Conservation (phyloP, 2,329 filamentous ascomycete genomes). For the Colletotrichum spinosum region DNA sequence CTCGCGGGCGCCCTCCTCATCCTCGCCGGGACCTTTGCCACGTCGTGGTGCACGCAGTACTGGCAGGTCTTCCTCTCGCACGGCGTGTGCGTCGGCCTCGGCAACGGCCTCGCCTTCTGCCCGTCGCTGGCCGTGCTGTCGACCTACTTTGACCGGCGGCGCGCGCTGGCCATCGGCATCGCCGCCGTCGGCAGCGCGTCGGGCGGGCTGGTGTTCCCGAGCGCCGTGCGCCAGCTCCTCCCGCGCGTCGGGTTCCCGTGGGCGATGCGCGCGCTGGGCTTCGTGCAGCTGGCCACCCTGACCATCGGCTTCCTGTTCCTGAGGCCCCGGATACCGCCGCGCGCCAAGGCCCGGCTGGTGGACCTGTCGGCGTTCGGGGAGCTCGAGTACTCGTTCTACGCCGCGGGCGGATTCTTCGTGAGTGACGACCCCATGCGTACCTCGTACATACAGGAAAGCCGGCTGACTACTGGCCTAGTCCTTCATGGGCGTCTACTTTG, state of each 20-base stretch:
- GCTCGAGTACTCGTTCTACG: slow-evolving; percentile 32
- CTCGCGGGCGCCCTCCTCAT: slow-evolving; percentile 52
- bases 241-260: slow-evolving; percentile 65
- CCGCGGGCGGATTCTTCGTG: slow-evolving; percentile 32
- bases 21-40: slow-evolving; percentile 58
- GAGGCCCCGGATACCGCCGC: slow-evolving; percentile 53
- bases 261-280: slow-evolving; percentile 62
- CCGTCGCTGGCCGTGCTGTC: slow-evolving; percentile 70
- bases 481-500: slow-evolving; percentile 67
- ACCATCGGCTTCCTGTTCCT: slow-evolving; percentile 51
- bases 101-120: slow-evolving; percentile 67
- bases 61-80: slow-evolving; percentile 63
- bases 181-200: slow-evolving; percentile 68
- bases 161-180: slow-evolving; percentile 69
- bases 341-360: slow-evolving; percentile 53
- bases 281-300: slow-evolving; percentile 57
- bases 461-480: slow-evolving; percentile 49
- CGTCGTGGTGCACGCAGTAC: slow-evolving; percentile 55
- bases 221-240: slow-evolving; percentile 47
- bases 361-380: slow-evolving; percentile 59
- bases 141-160: slow-evolving; percentile 69
- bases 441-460: background rate
- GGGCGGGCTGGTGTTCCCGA: slow-evolving; percentile 65
- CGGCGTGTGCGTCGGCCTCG: slow-evolving; percentile 60
- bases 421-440: background rate